phyloP scores from a whole-genome alignment of 2,329 filamentous ascomycete genomes.

The Claviceps paspali region DNA sequence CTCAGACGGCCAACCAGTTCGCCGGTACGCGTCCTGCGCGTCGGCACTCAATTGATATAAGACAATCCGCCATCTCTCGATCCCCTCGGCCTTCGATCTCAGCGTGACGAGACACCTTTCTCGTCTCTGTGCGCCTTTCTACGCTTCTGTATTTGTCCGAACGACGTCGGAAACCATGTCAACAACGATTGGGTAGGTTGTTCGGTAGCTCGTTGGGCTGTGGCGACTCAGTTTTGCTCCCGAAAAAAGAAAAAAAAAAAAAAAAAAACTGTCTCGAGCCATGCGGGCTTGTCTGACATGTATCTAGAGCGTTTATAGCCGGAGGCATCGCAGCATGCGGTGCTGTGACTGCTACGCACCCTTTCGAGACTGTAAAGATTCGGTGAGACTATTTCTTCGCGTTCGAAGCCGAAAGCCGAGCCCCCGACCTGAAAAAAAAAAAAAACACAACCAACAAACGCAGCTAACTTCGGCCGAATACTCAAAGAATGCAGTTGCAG shows the following conservation, averaged over 20 bases:
- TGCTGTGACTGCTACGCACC: conserved; percentile 92
- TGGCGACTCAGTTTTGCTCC: background rate
- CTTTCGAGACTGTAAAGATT: conserved; percentile 98
- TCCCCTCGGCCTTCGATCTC: too few species aligned
- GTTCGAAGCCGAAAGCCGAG: background rate
- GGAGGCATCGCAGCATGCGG: conserved; percentile 95
- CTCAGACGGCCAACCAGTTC: conserved; percentile 1
- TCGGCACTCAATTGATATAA: background rate
- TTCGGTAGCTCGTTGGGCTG: background rate
- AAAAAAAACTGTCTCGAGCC: too few species aligned
- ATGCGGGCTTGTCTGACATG: conserved; percentile 6
- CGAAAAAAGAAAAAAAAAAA: too few species aligned
- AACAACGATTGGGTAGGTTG: conserved; percentile 25
- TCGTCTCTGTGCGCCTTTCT: too few species aligned
- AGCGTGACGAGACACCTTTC: too few species aligned
- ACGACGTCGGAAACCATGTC: conserved; percentile 7
- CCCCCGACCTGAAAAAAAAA: background rate
- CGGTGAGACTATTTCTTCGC: conserved; percentile 41
- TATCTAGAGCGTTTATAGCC: conserved; percentile 67
- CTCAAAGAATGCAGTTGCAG: conserved; percentile 72
- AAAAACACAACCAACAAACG: background rate
- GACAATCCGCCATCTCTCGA: too few species aligned
- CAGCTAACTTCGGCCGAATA: background rate
- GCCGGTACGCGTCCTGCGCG: background rate
- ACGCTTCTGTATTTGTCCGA: background rate